A percentile compares a stretch with the other conserved stretches of the same genome.
Conservation (phyloP, 805 yeast genomes). For the Candida tallmaniae region DNA sequence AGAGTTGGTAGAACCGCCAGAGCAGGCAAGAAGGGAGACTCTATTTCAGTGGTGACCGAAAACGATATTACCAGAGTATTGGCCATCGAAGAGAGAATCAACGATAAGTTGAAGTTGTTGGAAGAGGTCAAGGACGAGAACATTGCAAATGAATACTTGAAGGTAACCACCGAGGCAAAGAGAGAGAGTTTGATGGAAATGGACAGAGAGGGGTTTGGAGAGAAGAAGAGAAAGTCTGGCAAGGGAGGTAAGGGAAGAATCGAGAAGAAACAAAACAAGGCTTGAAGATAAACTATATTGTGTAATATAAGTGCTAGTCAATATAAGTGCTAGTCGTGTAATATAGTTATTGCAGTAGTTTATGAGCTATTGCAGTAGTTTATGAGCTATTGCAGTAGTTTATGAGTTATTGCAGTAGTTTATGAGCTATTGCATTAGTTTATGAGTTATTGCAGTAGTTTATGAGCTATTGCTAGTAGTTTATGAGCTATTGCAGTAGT, state of each 20-base stretch:
- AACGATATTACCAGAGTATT: slow-evolving; percentile 77
- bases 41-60: slow-evolving; percentile 79
- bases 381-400: too few relatives aligned
- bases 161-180: slow-evolving; percentile 72
- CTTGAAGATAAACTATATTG: not conserved
- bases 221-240: slow-evolving; percentile 51
- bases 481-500: too few relatives aligned
- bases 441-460: too few relatives aligned
- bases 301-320: too few relatives aligned
- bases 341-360: too few relatives aligned
- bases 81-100: slow-evolving; percentile 82
- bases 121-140: slow-evolving; percentile 68
- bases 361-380: too few relatives aligned
- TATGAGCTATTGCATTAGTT: too few relatives aligned
- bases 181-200: slow-evolving; percentile 89
- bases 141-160: slow-evolving; percentile 69
- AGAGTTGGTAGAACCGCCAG: slow-evolving; percentile 99
- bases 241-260: slow-evolving; percentile 44
- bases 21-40: slow-evolving; percentile 88
- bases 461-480: too few relatives aligned
- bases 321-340: too few relatives aligned
- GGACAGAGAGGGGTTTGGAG: slow-evolving; percentile 90
- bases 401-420: too few relatives aligned
- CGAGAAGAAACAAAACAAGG: not conserved
- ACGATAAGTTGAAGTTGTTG: slow-evolving; percentile 73